phyloP scores from a whole-genome alignment of 768 basidiomycete species.

The Boletus fagicola region DNA sequence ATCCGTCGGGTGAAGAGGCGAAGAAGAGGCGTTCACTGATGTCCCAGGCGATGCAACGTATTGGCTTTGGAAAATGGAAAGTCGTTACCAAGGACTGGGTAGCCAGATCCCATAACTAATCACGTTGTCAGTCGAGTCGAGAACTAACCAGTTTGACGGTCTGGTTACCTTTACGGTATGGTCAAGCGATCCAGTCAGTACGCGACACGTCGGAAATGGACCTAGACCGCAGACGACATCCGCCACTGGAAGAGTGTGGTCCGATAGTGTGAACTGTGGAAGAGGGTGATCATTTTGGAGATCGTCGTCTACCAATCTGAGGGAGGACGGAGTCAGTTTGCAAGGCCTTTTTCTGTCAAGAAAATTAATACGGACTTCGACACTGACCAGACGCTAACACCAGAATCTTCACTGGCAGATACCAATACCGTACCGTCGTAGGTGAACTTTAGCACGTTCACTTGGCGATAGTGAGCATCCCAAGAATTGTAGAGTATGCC shows the following conservation, averaged over 20 bases:
- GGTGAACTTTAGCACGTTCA: conserved; percentile 82
- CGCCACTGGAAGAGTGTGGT: conserved; percentile 90
- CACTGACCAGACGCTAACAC: conserved; percentile 85
- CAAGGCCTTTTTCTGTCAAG: conserved; percentile 4
- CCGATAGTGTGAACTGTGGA: conserved; percentile 77
- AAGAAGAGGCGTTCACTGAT: conserved; percentile 86
- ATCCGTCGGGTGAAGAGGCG: conserved; percentile 73
- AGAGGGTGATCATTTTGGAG: conserved; percentile 71
- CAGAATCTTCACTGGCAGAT: conserved; percentile 89
- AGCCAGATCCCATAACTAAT: conserved; percentile 77
- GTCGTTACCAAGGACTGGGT: conserved; percentile 77
- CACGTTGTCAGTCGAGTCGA: conserved; percentile 7
- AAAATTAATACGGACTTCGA: conserved; percentile 58
- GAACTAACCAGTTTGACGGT: conserved; percentile 12
- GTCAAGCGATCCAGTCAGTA: conserved; percentile 82
- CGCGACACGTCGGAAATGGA: conserved; percentile 68
- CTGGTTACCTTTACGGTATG: conserved; percentile 81
- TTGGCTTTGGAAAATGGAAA: conserved; percentile 80
- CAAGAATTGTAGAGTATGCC: conserved; percentile 89
- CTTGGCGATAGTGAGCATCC: conserved; percentile 94
- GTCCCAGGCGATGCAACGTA: conserved; percentile 73
- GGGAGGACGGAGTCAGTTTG: conserved; percentile 7
- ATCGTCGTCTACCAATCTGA: conserved; percentile 73
- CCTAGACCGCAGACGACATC: conserved; percentile 81
- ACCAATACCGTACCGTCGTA: conserved; percentile 76